Conservation (phyloP, 345 rosid species). For the Brassica juncea region DNA sequence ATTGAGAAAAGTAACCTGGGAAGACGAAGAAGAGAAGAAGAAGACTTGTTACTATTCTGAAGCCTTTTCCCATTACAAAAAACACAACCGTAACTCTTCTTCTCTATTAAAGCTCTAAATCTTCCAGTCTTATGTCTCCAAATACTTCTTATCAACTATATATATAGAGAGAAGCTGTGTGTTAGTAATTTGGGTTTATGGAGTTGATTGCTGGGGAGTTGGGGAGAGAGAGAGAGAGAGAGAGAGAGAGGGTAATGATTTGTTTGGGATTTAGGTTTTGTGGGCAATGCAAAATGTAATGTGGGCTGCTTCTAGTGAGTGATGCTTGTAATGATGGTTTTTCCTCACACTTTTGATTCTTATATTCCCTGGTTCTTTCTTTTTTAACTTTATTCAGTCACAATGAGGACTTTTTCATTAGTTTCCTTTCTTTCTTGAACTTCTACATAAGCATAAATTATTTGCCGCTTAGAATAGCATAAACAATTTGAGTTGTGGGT, state of each 20-base stretch:
- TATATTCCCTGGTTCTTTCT: slow-evolving; percentile 27
- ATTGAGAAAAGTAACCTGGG: slow-evolving; percentile 36
- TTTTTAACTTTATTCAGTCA: slow-evolving; percentile 4
- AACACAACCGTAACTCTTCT: slow-evolving; percentile 22
- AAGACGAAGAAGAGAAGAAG: slow-evolving; percentile 29
- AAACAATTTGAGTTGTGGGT: slow-evolving; percentile 25
- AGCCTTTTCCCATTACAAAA: slow-evolving; percentile 33
- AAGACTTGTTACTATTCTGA: slow-evolving; percentile 30
- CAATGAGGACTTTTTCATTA: slow-evolving; percentile 24
- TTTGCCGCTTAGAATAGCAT: slow-evolving; percentile 33
- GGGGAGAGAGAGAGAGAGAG: neutral
- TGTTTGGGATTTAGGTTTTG: slow-evolving; percentile 33
- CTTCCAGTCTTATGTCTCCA: slow-evolving; percentile 5
- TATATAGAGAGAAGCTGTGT: slow-evolving; percentile 5
- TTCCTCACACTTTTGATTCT: slow-evolving; percentile 30
- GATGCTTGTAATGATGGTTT: slow-evolving; percentile 41
- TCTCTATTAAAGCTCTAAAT: neutral
- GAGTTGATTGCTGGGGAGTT: neutral
- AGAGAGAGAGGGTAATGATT: slow-evolving; percentile 23
- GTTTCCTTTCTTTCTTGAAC: slow-evolving; percentile 31
- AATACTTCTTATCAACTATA: slow-evolving; percentile 10
- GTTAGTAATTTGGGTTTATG: slow-evolving; percentile 16
- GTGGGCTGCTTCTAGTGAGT: slow-evolving; percentile 38
- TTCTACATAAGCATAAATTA: slow-evolving; percentile 31
- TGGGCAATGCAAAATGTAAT: slow-evolving; percentile 31